phyloP scores from a whole-genome alignment of 2,329 filamentous ascomycete species.

The Cytospora piceicola region DNA sequence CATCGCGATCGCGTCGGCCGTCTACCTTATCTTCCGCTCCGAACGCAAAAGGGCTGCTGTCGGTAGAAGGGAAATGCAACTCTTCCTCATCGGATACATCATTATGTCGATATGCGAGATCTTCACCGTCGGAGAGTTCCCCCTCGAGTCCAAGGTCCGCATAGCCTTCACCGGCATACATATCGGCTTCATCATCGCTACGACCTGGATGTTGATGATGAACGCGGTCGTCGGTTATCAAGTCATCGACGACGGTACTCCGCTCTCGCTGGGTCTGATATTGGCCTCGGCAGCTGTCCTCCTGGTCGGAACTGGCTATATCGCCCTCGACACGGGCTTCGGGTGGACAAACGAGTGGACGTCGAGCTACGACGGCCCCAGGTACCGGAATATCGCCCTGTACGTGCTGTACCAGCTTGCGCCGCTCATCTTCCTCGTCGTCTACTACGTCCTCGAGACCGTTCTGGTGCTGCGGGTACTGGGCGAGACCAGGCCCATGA shows the following conservation, averaged over 20 bases:
- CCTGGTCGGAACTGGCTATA: constrained; percentile 91
- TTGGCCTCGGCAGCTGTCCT: constrained; percentile 70
- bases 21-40: constrained; percentile 75
- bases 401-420: constrained; percentile 93
- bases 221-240: constrained; percentile 94
- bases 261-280: constrained; percentile 78
- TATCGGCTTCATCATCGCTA: constrained; percentile 85
- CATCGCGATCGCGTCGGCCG: constrained; percentile 71
- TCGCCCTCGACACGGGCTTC: constrained; percentile 91
- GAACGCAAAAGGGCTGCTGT: constrained; percentile 93
- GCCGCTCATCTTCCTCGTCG: constrained; percentile 85
- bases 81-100: constrained; percentile 86
- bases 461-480: constrained; percentile 84
- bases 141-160: constrained; percentile 70
- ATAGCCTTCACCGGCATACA: constrained; percentile 87
- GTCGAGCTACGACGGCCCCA: constrained; percentile 58
- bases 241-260: constrained; percentile 89
- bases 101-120: constrained; percentile 93
- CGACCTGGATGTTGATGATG: constrained; percentile 87
- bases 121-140: constrained; percentile 90
- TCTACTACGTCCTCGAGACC: constrained; percentile 83
- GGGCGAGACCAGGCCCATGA: constrained; percentile 89
- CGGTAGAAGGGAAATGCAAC: constrained; percentile 93
- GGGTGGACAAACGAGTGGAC: constrained; percentile 81
- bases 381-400: constrained; percentile 75